Conservation (phyloP, 208 protist genomes). For the Wallacemonas sp. region DNA sequence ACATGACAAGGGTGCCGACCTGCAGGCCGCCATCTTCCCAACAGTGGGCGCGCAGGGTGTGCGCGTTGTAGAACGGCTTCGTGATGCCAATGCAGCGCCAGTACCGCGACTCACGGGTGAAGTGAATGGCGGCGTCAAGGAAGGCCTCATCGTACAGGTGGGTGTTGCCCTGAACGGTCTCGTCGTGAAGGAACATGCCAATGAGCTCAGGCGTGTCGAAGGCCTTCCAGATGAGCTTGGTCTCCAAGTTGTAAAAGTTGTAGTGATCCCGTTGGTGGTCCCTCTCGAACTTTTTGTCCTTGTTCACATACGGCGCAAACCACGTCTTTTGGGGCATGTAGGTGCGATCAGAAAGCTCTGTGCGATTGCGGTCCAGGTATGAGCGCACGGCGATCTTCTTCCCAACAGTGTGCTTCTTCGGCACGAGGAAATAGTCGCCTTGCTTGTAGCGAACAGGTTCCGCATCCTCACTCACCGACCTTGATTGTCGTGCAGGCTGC, state of each 20-base stretch:
- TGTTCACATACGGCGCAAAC: slow-evolving; percentile 68
- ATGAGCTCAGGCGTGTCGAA: slow-evolving; percentile 89
- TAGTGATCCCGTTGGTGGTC: slow-evolving; percentile 60
- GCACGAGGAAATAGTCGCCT: slow-evolving; percentile 62
- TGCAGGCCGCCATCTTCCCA: slow-evolving; percentile 86
- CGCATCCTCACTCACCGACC: too few relatives aligned
- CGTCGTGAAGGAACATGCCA: slow-evolving; percentile 85
- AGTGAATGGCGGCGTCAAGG: slow-evolving; percentile 81
- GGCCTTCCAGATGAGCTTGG: slow-evolving; percentile 86
- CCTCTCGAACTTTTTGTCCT: slow-evolving; percentile 35
- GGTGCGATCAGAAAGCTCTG: slow-evolving; percentile 88
- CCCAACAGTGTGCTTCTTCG: slow-evolving; percentile 71
- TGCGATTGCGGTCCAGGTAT: slow-evolving; percentile 86
- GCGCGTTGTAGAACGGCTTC: slow-evolving; percentile 86
- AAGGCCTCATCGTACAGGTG: slow-evolving; percentile 71
- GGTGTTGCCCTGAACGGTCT: slow-evolving; percentile 73
- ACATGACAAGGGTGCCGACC: slow-evolving; percentile 82
- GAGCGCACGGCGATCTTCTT: slow-evolving; percentile 81
- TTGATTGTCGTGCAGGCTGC: not conserved
- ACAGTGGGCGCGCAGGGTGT: slow-evolving; percentile 83
- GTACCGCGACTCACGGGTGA: slow-evolving; percentile 79
- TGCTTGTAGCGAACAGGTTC: slow-evolving; percentile 41
- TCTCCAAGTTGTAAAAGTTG: slow-evolving; percentile 86
- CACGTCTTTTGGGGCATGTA: slow-evolving; percentile 87
- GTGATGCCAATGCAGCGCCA: slow-evolving; percentile 92